Evolutionary conservation across 805 yeast species (phyloP).

Genomic region (Cyberlindnera euphorbiiphila): DNA sequence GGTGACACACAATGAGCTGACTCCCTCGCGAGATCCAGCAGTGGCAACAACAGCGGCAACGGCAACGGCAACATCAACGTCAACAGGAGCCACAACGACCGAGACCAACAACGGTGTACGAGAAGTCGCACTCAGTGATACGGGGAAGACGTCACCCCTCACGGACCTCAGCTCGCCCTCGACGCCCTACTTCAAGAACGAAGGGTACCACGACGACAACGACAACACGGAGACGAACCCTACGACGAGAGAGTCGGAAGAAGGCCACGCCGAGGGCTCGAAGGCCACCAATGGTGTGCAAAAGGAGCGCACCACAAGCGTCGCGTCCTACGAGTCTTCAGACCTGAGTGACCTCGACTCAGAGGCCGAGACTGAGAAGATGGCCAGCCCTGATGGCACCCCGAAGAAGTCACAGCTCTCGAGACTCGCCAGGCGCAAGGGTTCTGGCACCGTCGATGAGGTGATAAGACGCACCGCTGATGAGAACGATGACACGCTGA

Average conservation of each 20-base stretch:
- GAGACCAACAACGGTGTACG: neutral
- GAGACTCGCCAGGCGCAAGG: slow-evolving; percentile 32
- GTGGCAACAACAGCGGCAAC: neutral
- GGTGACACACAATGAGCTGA: slow-evolving; percentile 5
- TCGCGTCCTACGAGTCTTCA: slow-evolving; percentile 29
- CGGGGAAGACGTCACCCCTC: slow-evolving; percentile 28
- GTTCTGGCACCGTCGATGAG: slow-evolving; percentile 1
- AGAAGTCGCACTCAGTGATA: slow-evolving; percentile 16
- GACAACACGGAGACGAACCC: slow-evolving; percentile 6
- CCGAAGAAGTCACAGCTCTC: slow-evolving; percentile 35
- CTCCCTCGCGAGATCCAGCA: neutral
- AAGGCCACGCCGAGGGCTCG: neutral
- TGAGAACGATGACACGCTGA: slow-evolving; percentile 22
- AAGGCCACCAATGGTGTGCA: neutral
- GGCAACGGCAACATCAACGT: neutral
- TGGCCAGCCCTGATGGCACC: slow-evolving; percentile 44
- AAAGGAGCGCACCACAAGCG: slow-evolving; percentile 19
- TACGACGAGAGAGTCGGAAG: slow-evolving; percentile 3
- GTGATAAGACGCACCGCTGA: slow-evolving; percentile 12
- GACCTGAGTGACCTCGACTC: slow-evolving; percentile 63
- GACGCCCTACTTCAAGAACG: slow-evolving; percentile 18
- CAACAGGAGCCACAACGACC: neutral
- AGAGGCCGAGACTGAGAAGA: slow-evolving; percentile 89
- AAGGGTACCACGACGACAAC: slow-evolving; percentile 4
- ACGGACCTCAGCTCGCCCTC: slow-evolving; percentile 27